phyloP scores from a whole-genome alignment of 495 filamentous ascomycete species.

The Niebla homalea region DNA sequence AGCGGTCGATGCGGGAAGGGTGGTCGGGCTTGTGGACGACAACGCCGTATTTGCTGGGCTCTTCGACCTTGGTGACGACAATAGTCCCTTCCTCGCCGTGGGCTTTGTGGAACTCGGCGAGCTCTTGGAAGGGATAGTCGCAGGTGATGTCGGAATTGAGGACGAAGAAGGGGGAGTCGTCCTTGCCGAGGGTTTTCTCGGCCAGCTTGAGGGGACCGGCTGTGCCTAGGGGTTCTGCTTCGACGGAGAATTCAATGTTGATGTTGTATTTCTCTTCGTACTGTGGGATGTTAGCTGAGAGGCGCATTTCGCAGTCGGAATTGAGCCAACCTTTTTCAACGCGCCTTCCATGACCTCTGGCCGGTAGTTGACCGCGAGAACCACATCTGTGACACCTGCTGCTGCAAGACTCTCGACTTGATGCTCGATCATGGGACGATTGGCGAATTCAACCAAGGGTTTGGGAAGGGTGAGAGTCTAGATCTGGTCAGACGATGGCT shows the following conservation, averaged over 20 bases:
- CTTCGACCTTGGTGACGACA: slow-evolving; percentile 97
- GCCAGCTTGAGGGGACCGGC: slow-evolving; percentile 94
- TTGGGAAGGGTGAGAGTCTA: slow-evolving; percentile 96
- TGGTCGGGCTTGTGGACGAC: slow-evolving; percentile 95
- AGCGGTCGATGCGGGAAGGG: slow-evolving; percentile 87
- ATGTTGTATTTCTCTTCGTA: slow-evolving; percentile 87
- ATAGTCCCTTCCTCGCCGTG: slow-evolving; percentile 98
- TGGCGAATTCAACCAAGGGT: slow-evolving; percentile 93
- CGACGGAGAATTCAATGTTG: slow-evolving; percentile 91
- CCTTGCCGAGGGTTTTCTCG: slow-evolving; percentile 84
- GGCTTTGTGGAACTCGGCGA: slow-evolving; percentile 71
- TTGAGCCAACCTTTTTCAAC: slow-evolving; percentile 45
- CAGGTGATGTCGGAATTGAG: slow-evolving; percentile 97
- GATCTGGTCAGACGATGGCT: slow-evolving; percentile 7
- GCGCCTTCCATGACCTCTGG: slow-evolving; percentile 85
- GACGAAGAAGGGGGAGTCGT: slow-evolving; percentile 94
- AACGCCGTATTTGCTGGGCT: slow-evolving; percentile 98
- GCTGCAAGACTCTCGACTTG: slow-evolving; percentile 92
- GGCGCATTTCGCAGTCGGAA: not conserved
- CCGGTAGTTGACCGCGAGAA: slow-evolving; percentile 95
- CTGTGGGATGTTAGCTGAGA: slow-evolving; percentile 28
- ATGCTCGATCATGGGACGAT: slow-evolving; percentile 98
- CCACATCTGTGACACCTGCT: slow-evolving; percentile 94
- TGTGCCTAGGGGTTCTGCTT: slow-evolving; percentile 88
- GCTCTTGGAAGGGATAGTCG: slow-evolving; percentile 88